These are phyloP conservation scores for Boletus sp. DNA, from an alignment of 768 basidiomycete species.

Conservation along the genomic window DNA sequence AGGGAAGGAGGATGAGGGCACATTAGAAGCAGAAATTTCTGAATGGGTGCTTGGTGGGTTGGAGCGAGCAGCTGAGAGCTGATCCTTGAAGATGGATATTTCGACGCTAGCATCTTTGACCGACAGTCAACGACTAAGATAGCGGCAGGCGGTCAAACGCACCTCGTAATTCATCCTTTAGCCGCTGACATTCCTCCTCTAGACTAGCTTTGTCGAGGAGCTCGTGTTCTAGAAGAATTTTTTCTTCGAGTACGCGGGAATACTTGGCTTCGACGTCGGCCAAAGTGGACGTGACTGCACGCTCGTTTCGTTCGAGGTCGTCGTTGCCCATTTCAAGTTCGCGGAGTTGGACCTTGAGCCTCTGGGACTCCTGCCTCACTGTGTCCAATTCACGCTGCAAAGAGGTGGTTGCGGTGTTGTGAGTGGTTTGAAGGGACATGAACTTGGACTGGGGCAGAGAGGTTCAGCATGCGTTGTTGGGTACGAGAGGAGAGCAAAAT, in stretches of 20 bases:
- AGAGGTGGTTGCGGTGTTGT: slow-evolving; percentile 87
- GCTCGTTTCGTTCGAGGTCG: slow-evolving; percentile 92
- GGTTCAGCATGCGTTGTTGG: not conserved
- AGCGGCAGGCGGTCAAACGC: slow-evolving; percentile 34
- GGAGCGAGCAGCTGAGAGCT: slow-evolving; percentile 46
- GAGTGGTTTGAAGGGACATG: slow-evolving; percentile 82
- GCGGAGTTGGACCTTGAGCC: slow-evolving; percentile 68
- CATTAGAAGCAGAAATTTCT: slow-evolving; percentile 27
- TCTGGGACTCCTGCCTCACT: slow-evolving; percentile 71
- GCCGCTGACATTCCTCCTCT: slow-evolving; percentile 87
- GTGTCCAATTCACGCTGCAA: slow-evolving; percentile 90
- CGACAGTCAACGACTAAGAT: slow-evolving; percentile 14
- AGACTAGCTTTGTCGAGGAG: slow-evolving; percentile 85
- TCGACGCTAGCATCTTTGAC: slow-evolving; percentile 79
- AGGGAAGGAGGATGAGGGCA: slow-evolving; percentile 36
- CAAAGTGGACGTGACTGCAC: slow-evolving; percentile 79
- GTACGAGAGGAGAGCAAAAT: slow-evolving; percentile 19
- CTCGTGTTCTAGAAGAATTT: slow-evolving; percentile 95
- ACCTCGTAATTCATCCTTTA: slow-evolving; percentile 95
- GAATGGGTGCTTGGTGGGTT: slow-evolving; percentile 29
- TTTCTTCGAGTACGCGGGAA: slow-evolving; percentile 89
- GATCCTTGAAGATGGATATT: slow-evolving; percentile 78
- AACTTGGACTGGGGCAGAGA: slow-evolving; percentile 61
- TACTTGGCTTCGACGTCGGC: slow-evolving; percentile 88
- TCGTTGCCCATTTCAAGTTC: slow-evolving; percentile 98